Conservation (phyloP, 2,329 filamentous ascomycete genomes). For the Hymenoscyphus albidus region DNA sequence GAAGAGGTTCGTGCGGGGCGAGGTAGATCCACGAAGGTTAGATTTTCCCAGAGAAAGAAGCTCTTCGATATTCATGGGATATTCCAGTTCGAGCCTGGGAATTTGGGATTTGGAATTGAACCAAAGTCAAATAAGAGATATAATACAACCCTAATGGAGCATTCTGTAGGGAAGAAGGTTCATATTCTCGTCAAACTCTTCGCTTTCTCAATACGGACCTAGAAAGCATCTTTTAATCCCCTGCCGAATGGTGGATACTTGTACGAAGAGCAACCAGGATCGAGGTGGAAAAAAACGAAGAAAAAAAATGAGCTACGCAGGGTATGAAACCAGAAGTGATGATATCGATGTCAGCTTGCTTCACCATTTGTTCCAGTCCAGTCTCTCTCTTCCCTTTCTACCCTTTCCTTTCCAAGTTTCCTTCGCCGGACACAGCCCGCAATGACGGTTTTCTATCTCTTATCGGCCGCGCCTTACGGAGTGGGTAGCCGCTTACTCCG, state of each 20-base stretch:
- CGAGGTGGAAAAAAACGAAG: background rate
- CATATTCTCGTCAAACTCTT: background rate
- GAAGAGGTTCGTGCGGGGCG: background rate
- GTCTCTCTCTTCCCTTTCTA: no score
- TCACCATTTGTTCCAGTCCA: background rate
- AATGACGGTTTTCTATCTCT: no score
- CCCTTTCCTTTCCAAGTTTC: no score
- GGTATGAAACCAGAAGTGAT: background rate
- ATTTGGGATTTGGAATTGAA: background rate
- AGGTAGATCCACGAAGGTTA: background rate
- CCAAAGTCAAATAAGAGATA: background rate
- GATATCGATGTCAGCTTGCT: background rate
- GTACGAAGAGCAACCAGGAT: background rate
- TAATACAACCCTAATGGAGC: background rate
- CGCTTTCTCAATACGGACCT: background rate
- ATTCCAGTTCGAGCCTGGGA: background rate
- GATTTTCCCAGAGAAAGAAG: background rate
- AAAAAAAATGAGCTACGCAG: background rate
- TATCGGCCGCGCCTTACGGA: no score
- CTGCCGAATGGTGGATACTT: background rate
- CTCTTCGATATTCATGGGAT: background rate
- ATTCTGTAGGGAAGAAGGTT: background rate
- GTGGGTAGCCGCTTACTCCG: no score
- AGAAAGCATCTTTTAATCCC: background rate
- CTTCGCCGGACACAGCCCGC: no score